A percentile compares a stretch with the other conserved stretches of the same genome.
Conservation (phyloP, 306 rosid genomes). For the Geum urbanum region DNA sequence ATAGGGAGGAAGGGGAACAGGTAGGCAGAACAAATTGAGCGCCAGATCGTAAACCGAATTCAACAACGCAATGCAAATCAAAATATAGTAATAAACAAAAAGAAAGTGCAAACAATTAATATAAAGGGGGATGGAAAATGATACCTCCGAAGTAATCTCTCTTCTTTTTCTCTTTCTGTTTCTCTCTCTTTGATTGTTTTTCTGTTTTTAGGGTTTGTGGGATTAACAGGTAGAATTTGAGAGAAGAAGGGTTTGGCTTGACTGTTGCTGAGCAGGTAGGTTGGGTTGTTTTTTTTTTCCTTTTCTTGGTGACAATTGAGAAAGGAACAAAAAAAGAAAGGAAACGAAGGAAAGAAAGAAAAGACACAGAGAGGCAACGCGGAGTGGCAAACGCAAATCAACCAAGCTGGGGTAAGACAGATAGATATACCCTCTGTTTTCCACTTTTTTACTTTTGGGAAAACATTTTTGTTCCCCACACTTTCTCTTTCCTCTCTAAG, state of each 20-base stretch:
- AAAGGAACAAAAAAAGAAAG: not conserved
- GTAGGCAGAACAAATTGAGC: constrained; percentile 19
- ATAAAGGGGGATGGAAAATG: not conserved
- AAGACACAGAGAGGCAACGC: constrained; percentile 41
- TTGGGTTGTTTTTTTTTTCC: too few species aligned
- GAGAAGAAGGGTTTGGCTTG: not conserved
- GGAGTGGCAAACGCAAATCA: constrained; percentile 12
- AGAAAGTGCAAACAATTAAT: not conserved
- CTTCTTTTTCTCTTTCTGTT: not conserved
- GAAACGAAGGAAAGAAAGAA: not conserved
- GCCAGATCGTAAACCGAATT: constrained; percentile 28
- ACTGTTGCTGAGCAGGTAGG: not conserved
- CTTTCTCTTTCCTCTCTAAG: too few species aligned
- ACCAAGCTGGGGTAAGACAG: not conserved
- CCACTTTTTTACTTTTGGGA: too few species aligned
- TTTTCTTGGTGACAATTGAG: constrained; percentile 13
- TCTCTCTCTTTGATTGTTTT: too few species aligned
- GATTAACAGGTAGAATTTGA: constrained; percentile 11
- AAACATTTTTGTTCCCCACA: too few species aligned
- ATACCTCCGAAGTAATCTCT: constrained; percentile 27
- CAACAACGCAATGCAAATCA: not conserved
- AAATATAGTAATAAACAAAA: not conserved
- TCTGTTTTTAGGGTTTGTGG: constrained; percentile 23
- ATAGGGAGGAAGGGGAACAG: not conserved
- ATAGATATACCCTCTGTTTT: not conserved